Conservation (phyloP, 805 yeast species). For the Candida dendrica region DNA sequence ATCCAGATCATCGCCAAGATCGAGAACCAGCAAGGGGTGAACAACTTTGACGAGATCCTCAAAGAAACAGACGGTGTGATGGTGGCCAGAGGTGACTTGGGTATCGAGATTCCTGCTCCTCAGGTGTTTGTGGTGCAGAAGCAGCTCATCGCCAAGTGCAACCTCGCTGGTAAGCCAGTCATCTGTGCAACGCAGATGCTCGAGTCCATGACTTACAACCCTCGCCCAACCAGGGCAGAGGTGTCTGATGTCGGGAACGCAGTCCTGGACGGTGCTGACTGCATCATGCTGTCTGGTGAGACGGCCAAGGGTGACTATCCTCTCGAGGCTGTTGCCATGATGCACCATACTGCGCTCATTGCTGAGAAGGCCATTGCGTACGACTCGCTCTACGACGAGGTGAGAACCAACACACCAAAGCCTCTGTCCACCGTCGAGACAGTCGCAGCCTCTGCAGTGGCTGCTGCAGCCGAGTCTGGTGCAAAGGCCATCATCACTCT, state of each 20-base stretch:
- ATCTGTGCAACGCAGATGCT: conserved; percentile 99
- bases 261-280: conserved; percentile 97
- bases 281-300: conserved; percentile 99
- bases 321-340: conserved; percentile 93
- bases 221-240: conserved; percentile 99
- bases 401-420: conserved; percentile 75
- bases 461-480: conserved; percentile 91
- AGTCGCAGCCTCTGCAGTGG: conserved; percentile 93
- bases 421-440: conserved; percentile 95
- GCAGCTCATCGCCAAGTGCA: conserved; percentile 98
- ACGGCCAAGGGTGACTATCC: conserved; percentile 99
- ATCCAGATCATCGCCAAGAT: conserved; percentile 96
- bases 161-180: conserved; percentile 98
- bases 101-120: conserved; percentile 99
- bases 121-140: conserved; percentile 98
- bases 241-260: conserved; percentile 99
- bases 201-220: conserved; percentile 99
- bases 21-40: conserved; percentile 99
- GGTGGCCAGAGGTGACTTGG: conserved; percentile 99
- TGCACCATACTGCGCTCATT: conserved; percentile 94
- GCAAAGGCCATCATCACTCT: conserved; percentile 96
- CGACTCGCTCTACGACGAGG: conserved; percentile 75
- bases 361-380: conserved; percentile 97
- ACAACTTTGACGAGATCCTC: conserved; percentile 96
- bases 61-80: conserved; percentile 96